Evolutionary conservation across 768 basidiomycete species (phyloP), one percentile per base, ranked within the genome.

Genomic region (Suillus placidus): DNA sequence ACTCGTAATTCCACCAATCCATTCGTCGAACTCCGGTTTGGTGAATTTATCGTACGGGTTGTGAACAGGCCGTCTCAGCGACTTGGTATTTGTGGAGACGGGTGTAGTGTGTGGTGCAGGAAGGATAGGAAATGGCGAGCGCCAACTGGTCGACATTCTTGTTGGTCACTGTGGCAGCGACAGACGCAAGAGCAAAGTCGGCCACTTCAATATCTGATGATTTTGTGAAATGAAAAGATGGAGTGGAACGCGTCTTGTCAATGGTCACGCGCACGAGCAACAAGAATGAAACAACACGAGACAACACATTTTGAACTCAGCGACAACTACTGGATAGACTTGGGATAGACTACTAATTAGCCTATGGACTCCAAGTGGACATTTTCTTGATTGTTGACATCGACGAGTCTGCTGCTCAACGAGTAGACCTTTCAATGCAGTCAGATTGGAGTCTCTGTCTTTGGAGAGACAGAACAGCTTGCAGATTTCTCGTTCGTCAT

Each of bases 11-110:
- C 82, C 87, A 69, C 80, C 83, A 69, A 92, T 88, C 87, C 87
- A 92, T 72, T 82, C 79, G 80, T 91, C 89, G 70, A 91, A 92
- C 68, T 91, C 85, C 1, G 80, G 77, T 71, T 87, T 82, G 2
- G 88, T 82, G 73, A 92, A 89, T 73, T 88, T 88, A 74, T 91
- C 89, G 73, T 87, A 92, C 2, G 90, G 90, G 70, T 92, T 92
- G 61, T 85, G 75, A 62, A 90, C 83, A 23, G 90, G 89, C 7
- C 86, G 77, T 23, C 82, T 81, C 23, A 72, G 70, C 2, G 62
- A 55, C 54, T 58, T 66, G 38, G 64, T 66, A 38, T 26, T 49
- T 45, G 60, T 10, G 12, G 65, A 66, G 38, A 43, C 49, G 6
- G 65, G 62, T 10, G 65, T 66, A 26, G 65, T 38, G 10, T 66